phyloP scores from a whole-genome alignment of 192 early-diverging fungal species.

The Mortierella antarctica region DNA sequence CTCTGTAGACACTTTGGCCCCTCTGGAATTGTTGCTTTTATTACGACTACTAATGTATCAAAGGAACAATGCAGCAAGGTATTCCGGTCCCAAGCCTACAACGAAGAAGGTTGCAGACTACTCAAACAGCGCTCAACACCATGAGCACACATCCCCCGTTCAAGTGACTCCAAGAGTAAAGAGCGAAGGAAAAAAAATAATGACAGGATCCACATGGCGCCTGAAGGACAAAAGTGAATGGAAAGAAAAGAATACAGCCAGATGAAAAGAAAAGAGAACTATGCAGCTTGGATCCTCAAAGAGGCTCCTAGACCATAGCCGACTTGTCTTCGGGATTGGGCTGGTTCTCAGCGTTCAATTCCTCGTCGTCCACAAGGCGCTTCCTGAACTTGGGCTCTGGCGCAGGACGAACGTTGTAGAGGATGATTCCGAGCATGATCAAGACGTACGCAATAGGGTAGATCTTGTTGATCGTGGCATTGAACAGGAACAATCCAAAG shows the following conservation, averaged over 20 bases:
- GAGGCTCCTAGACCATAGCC: slow-evolving; percentile 8
- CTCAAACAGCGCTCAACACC: background rate
- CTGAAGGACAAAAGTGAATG: background rate
- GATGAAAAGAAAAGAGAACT: slow-evolving; percentile 2
- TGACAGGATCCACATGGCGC: no score
- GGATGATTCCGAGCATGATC: slow-evolving; percentile 72
- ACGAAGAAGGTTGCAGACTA: no score
- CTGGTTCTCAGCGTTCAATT: background rate
- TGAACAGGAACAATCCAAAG: slow-evolving; percentile 79
- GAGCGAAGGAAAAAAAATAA: no score
- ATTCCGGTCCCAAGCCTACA: no score
- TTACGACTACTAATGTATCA: no score
- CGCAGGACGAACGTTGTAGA: slow-evolving; percentile 74
- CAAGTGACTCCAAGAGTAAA: no score
- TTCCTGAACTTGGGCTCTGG: slow-evolving; percentile 60
- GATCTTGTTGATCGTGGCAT: slow-evolving; percentile 62
- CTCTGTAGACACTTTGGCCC: no score
- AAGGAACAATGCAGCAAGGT: no score
- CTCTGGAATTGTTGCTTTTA: no score
- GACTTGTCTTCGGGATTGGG: background rate
- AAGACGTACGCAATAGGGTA: slow-evolving; percentile 77
- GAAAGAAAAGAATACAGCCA: slow-evolving; percentile 3
- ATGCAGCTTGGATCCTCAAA: background rate
- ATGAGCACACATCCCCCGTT: no score
- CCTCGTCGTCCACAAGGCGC: slow-evolving; percentile 8